A percentile compares a stretch with the other conserved stretches of the same genome.
These are phyloP conservation scores for Rubia occidens DNA, from an alignment of 305 asterid species.

Conservation along the genomic window DNA sequence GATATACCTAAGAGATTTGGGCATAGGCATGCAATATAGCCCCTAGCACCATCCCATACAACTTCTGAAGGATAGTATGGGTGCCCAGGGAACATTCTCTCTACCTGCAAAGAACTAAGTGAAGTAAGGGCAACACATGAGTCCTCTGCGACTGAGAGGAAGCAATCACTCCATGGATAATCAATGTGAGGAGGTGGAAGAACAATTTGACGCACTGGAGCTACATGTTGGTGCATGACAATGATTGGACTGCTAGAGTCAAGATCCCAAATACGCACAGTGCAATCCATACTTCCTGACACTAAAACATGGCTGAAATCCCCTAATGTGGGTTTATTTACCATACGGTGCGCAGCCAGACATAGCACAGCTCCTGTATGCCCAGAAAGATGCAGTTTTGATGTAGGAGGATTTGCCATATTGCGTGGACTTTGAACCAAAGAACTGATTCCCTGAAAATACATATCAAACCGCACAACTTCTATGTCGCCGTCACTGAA, in stretches of 20 bases:
- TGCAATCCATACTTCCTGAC: slow-evolving; percentile 93
- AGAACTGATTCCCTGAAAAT: slow-evolving; percentile 39
- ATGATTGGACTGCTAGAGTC: slow-evolving; percentile 54
- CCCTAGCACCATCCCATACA: slow-evolving; percentile 83
- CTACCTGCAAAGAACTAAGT: slow-evolving; percentile 72
- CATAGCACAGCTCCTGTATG: slow-evolving; percentile 85
- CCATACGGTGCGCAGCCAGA: slow-evolving; percentile 77
- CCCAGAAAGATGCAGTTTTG: slow-evolving; percentile 54
- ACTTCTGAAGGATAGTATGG: slow-evolving; percentile 68
- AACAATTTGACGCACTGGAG: slow-evolving; percentile 85
- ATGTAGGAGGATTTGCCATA: slow-evolving; percentile 31
- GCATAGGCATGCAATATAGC: slow-evolving; percentile 85
- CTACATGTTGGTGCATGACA: slow-evolving; percentile 86
- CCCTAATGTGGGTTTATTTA: slow-evolving; percentile 37
- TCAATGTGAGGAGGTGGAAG: slow-evolving; percentile 61
- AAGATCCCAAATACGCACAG: slow-evolving; percentile 90
- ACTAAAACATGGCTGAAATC: slow-evolving; percentile 56
- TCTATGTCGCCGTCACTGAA: slow-evolving; percentile 69
- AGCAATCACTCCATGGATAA: slow-evolving; percentile 85
- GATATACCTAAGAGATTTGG: slow-evolving; percentile 51
- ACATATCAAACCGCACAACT: slow-evolving; percentile 56
- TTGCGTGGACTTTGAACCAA: slow-evolving; percentile 27
- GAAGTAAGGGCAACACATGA: slow-evolving; percentile 68
- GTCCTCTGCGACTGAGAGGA: slow-evolving; percentile 81
- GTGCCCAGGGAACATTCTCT: slow-evolving; percentile 94